A percentile compares a stretch with the other conserved stretches of the same genome.
These are phyloP conservation scores for Pseudognaphalium luteoalbum DNA, from an alignment of 129 eudicot species.

Conservation along the genomic window DNA sequence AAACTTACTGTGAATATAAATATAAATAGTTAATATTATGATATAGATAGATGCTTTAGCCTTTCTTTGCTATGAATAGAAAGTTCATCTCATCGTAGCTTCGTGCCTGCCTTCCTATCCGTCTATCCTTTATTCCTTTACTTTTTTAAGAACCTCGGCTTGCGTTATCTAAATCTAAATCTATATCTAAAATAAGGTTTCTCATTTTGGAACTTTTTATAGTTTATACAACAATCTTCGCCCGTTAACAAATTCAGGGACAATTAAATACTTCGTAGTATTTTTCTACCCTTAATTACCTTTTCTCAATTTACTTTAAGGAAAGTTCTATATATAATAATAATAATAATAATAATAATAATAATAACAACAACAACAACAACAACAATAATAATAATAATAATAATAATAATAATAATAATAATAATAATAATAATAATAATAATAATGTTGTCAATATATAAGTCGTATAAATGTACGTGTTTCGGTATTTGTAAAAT, in stretches of 20 bases:
- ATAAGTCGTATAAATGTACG: too few relatives aligned
- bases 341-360: too few relatives aligned
- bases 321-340: background rate
- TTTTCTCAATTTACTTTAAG: background rate
- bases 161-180: slow-evolving; percentile 20
- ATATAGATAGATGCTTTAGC: slow-evolving; percentile 11
- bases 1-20: too few relatives aligned
- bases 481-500: too few relatives aligned
- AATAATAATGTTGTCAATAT: too few relatives aligned
- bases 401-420: too few relatives aligned
- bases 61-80: slow-evolving; percentile 6
- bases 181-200: background rate
- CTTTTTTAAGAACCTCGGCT: slow-evolving; percentile 27
- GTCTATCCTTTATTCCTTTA: slow-evolving; percentile 8
- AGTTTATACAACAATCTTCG: background rate
- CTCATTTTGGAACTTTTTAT: background rate
- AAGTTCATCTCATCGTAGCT: background rate
- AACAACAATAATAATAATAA: too few relatives aligned
- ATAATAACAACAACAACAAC: too few relatives aligned
- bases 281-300: background rate
- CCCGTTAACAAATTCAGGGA: background rate
- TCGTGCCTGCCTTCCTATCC: slow-evolving; percentile 2
- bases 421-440: too few relatives aligned
- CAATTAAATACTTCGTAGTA: background rate
- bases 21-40: too few relatives aligned